Percentiles rank a stretch among this genome's conserved stretches.
These are phyloP conservation scores for Lasiosphaeriaceae sp. DNA, from an alignment of 495 filamentous ascomycete species.

Conservation along the genomic window DNA sequence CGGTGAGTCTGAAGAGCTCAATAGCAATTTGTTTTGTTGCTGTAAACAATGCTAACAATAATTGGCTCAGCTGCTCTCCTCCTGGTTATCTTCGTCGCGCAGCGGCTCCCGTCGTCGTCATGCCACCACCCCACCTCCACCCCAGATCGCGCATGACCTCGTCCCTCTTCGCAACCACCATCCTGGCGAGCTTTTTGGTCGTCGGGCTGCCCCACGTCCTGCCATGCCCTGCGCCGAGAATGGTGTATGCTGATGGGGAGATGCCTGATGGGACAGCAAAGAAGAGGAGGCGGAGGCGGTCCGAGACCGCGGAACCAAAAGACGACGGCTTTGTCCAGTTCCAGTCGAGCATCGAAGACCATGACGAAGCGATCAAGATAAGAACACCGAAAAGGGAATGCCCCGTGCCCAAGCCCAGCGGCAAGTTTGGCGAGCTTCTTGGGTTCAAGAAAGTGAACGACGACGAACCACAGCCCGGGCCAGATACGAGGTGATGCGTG, in stretches of 20 bases:
- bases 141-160: conserved; percentile 86
- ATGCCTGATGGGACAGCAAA: conserved; percentile 44
- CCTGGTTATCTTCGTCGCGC: conserved; percentile 1
- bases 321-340: conserved; percentile 40
- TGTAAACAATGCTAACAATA: not conserved
- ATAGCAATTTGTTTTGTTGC: not conserved
- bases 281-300: conserved; percentile 41
- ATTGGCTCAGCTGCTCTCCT: conserved; percentile 11
- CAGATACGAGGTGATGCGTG: conserved; percentile 11
- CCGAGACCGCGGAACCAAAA: conserved; percentile 25
- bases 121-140: conserved; percentile 90
- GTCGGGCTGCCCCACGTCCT: conserved; percentile 89
- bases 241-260: conserved; percentile 67
- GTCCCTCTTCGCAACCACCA: conserved; percentile 91
- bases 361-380: conserved; percentile 6
- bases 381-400: conserved; percentile 54
- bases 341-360: conserved; percentile 13
- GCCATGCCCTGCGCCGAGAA: conserved; percentile 82
- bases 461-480: conserved; percentile 3
- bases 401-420: conserved; percentile 79
- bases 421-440: conserved; percentile 67
- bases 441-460: conserved; percentile 49
- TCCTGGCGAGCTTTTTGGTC: conserved; percentile 84
- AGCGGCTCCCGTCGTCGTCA: conserved; percentile 30
- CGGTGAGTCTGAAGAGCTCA: conserved; percentile 5